Evolutionary conservation across 139 green algal genomes (phyloP).

Genomic region (Coelastrella sp.): DNA sequence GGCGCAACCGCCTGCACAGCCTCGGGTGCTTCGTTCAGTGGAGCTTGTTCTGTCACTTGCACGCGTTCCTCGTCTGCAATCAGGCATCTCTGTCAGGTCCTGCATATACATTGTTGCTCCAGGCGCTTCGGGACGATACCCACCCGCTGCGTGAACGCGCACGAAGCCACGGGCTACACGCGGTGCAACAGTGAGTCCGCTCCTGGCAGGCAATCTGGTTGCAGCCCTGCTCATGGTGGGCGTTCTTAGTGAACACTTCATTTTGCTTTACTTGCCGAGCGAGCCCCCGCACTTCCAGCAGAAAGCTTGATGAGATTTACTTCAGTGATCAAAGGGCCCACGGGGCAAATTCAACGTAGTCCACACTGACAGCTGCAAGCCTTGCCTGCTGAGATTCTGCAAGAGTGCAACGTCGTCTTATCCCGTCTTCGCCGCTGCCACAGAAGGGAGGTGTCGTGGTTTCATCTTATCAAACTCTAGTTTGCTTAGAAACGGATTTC

Average conservation of each 20-base stretch:
- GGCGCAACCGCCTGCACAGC: slow-evolving; percentile 14
- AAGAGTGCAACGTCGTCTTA: too few species aligned
- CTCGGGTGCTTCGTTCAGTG: neutral
- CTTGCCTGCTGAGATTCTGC: neutral
- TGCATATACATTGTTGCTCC: neutral
- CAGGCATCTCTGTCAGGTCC: neutral
- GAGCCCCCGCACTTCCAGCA: too few species aligned
- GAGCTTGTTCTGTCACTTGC: neutral
- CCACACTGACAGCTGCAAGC: neutral
- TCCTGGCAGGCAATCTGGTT: neutral
- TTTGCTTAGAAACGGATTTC: too few species aligned
- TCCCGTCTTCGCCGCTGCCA: too few species aligned
- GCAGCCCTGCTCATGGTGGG: neutral
- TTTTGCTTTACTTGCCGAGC: neutral
- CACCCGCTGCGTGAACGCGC: neutral
- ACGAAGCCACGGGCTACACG: neutral
- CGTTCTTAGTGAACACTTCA: slow-evolving; percentile 1
- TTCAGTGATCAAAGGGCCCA: neutral
- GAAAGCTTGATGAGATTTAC: too few species aligned
- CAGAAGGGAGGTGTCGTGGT: too few species aligned
- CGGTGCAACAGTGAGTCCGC: neutral
- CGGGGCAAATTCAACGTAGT: neutral
- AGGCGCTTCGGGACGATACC: slow-evolving; percentile 2
- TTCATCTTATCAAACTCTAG: too few species aligned
- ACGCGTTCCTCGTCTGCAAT: slow-evolving; percentile 32